Conservation (phyloP, 208 protist species). For the Trypanosoma caninum region DNA sequence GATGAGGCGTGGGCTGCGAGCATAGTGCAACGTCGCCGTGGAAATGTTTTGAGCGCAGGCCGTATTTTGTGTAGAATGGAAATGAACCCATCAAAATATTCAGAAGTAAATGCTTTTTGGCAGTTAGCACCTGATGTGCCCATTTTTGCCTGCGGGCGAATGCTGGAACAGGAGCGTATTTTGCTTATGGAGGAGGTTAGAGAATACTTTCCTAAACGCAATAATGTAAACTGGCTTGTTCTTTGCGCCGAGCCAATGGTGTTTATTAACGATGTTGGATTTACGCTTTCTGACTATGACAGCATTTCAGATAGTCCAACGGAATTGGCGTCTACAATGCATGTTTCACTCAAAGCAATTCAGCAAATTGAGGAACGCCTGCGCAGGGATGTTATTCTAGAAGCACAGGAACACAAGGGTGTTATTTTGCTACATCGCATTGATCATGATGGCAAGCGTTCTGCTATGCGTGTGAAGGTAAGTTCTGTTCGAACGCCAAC, state of each 20-base stretch:
- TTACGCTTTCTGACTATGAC: constrained; percentile 77
- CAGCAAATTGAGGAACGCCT: constrained; percentile 89
- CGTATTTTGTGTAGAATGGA: constrained; percentile 77
- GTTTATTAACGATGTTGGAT: constrained; percentile 75
- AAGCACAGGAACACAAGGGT: constrained; percentile 74
- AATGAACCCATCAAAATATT: constrained; percentile 19
- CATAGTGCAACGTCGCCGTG: constrained; percentile 53
- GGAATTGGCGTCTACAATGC: constrained; percentile 71
- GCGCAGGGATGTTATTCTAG: constrained; percentile 69
- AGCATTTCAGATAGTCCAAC: constrained; percentile 15
- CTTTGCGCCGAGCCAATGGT: constrained; percentile 86
- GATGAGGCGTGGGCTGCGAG: constrained; percentile 46
- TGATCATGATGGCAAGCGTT: constrained; percentile 30
- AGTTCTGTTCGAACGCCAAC: constrained; percentile 59
- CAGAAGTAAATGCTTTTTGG: constrained; percentile 40
- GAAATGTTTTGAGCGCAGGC: constrained; percentile 79
- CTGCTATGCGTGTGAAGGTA: constrained; percentile 57
- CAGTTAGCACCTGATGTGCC: constrained; percentile 79
- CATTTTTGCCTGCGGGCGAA: constrained; percentile 77
- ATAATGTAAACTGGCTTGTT: constrained; percentile 73
- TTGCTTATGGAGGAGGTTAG: constrained; percentile 53
- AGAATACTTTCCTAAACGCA: constrained; percentile 44
- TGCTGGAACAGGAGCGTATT: constrained; percentile 33
- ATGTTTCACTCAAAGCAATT: constrained; percentile 71
- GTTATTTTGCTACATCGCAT: constrained; percentile 69